Base-by-base conservation (phyloP, 805 yeast genomes). In the Cyberlindnera subsufficiens region DNA sequence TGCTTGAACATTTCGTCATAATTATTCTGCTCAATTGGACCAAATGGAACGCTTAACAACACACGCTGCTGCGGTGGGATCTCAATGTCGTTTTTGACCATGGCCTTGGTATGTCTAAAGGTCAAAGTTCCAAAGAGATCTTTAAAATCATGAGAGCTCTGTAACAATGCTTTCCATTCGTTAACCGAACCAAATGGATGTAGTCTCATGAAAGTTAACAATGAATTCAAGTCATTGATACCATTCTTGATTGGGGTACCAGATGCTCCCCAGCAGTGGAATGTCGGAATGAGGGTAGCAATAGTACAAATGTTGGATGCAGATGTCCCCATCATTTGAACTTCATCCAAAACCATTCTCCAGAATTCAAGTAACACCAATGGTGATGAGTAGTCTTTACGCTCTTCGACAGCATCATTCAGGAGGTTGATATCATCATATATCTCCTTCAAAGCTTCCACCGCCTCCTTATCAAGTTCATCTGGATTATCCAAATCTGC, bases 261-360 rank as follows among this genome's bases (percentile, higher is more conserved):
- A 1, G 96, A 86, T 0, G 90, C 96, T 14, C 96, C 97, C 98
- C 98, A 93, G 0, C 96, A 80, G 64, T 93, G 97, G 37, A 78
- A 75, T 40, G 96, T 70, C 5, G 96, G 91, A 20, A 93, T 76
- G 31, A 86, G 65, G 3, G 85, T 69, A 0, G 96, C 88, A 43
- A 89, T 86, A 43, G 76, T 79, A 17, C 96, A 88, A 2, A 93
- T 87, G 40, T 85, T 77, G 0, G 91, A 77, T 3, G 78, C 71
- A 18, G 82, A 82, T 3, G 76, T 73, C 7, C 87, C 80, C 4
- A 93, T 84, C 90, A 90, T 86, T 63, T 93, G 99, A 1, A 87
- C 98, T 60, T 93, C 99, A 65, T 93, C 99, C 32, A 93, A 64
- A 0, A 91, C 75, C 2, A 93, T 85, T 42, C 99, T 70, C 88